Evolutionary conservation across 192 early-diverging fungal species (phyloP), one percentile per base, ranked within the genome.

Genomic region (Coemansia sp.): DNA sequence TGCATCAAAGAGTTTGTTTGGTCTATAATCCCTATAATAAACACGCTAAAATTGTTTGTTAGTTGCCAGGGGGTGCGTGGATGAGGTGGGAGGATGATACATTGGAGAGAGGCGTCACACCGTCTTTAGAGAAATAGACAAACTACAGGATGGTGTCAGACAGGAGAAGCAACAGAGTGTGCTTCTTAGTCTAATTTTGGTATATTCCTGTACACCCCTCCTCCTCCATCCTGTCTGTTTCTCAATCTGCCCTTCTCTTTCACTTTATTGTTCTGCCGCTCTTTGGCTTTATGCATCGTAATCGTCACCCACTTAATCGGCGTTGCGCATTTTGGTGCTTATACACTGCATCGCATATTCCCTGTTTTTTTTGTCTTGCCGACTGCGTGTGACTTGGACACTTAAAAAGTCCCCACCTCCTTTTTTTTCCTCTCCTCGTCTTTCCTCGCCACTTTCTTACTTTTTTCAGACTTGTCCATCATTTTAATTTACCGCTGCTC

Each of bases 351-450:
- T 6, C 62, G 24, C 52, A 23, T 22, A 23, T 38, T 30, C 44
- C 33, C 34, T 47, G 18, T 53, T 61, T 64, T 49, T 44, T 63
- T 17, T 17, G 18, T 58, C 48, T 57, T 41, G 47, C 54, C 57
- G 33, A 21, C 52, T 37, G 34, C 34, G 34, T 37, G 34, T 37
- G 34, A 37, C 34, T 10, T 10, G 34, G 34, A 9, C 34, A 37
- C 5, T 55, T 55, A 21, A 18, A 33, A 24, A 49, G 21, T 25
- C 47, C 13, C 13, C 47, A 13, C 47, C 24, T 54, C 25, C 33
- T 52, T 50, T 39, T 48, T 34, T 45, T 53, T 24, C 23, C 34
- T 54, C 33, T 22, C 47, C 15, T 52, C 13, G 24, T 54, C 46
- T 52, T 37, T 27, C 27, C 22, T 48, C 23, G 46, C 21, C 52